Conservation (phyloP, 805 yeast species). For the Wickerhamomyces mucosus region DNA sequence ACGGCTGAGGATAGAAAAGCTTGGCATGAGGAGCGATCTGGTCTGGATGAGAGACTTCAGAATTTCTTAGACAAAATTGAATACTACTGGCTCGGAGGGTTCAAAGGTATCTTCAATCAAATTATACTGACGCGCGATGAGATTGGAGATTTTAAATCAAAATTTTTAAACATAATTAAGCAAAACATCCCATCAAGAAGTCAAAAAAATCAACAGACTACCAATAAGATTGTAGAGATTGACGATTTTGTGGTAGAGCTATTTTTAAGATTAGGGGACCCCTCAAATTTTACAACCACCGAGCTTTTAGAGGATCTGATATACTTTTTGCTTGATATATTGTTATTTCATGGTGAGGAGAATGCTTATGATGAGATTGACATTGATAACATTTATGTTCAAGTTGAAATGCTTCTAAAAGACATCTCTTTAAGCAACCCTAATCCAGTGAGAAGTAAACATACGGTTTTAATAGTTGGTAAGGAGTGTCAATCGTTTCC, state of each 20-base stretch:
- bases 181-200: conserved; percentile 40
- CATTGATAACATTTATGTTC: conserved; percentile 42
- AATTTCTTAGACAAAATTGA: conserved; percentile 51
- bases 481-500: conserved; percentile 63
- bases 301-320: conserved; percentile 53
- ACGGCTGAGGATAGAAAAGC: conserved; percentile 49
- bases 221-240: conserved; percentile 23
- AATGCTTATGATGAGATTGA: conserved; percentile 61
- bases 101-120: conserved; percentile 49
- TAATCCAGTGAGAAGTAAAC: conserved; percentile 24
- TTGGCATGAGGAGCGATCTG: conserved; percentile 75
- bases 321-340: conserved; percentile 49
- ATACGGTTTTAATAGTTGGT: conserved; percentile 64
- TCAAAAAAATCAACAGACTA: conserved; percentile 23
- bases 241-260: conserved; percentile 40
- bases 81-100: conserved; percentile 68
- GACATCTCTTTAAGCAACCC: conserved; percentile 17
- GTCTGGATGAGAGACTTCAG: conserved; percentile 47
- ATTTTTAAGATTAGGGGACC: conserved; percentile 38
- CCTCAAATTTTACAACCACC: conserved; percentile 21
- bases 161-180: conserved; percentile 31
- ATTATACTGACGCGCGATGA: conserved; percentile 17
- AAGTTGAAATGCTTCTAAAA: conserved; percentile 37
- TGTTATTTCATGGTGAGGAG: conserved; percentile 53
- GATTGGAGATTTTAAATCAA: conserved; percentile 25